These are phyloP conservation scores for Teunomyces gatunensis DNA, from an alignment of 805 yeast species.

Conservation along the genomic window DNA sequence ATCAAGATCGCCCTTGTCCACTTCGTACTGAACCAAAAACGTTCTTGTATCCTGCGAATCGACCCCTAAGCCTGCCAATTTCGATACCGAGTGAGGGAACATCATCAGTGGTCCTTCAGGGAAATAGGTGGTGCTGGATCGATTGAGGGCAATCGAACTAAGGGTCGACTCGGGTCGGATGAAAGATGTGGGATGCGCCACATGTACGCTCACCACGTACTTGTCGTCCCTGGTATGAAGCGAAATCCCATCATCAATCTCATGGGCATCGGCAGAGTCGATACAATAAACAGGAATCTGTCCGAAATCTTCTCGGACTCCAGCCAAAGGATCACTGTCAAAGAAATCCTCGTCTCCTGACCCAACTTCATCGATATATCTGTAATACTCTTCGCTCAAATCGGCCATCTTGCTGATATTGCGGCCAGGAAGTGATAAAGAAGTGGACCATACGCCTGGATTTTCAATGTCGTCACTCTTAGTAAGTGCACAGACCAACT, in stretches of 20 bases:
- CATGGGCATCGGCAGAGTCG: constrained; percentile 77
- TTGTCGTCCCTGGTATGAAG: constrained; percentile 34
- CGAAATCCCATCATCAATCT: constrained; percentile 91
- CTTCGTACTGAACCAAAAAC: constrained; percentile 32
- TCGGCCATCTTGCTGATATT: constrained; percentile 43
- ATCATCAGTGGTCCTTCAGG: constrained; percentile 66
- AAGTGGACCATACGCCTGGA: constrained; percentile 52
- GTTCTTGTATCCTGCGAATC: constrained; percentile 42
- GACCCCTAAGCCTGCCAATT: constrained; percentile 51
- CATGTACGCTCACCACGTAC: constrained; percentile 60
- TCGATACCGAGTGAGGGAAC: constrained; percentile 61
- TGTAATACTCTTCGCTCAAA: constrained; percentile 42
- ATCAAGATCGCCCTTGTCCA: constrained; percentile 20
- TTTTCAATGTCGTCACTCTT: constrained; percentile 32
- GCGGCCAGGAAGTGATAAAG: constrained; percentile 43
- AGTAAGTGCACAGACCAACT: constrained; percentile 35
- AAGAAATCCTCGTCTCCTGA: constrained; percentile 19
- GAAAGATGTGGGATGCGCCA: constrained; percentile 85
- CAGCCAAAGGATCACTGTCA: constrained; percentile 26
- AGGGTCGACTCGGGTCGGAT: constrained; percentile 41
- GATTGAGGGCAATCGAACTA: constrained; percentile 55
- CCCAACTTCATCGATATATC: constrained; percentile 19
- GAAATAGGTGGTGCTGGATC: constrained; percentile 67
- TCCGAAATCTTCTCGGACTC: constrained; percentile 39
- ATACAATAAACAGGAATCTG: constrained; percentile 71